Evolutionary conservation across 2,329 filamentous ascomycete species (phyloP).

Genomic region (Penicillium crustosum): DNA sequence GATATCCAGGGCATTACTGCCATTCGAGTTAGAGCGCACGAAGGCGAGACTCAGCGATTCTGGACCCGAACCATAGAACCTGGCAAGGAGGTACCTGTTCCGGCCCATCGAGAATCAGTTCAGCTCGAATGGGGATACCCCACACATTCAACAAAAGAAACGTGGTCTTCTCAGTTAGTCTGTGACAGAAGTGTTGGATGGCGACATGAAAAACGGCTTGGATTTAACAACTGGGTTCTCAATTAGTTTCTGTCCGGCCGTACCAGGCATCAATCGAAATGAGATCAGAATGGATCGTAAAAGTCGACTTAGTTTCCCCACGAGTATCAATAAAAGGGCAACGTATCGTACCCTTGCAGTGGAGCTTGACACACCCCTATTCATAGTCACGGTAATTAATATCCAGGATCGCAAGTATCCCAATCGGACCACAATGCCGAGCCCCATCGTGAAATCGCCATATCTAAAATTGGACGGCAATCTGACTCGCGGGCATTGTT

Average conservation of each 20-base stretch:
- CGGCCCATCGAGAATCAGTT: not conserved
- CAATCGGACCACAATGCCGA: constrained; percentile 18
- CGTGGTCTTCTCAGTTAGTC: not conserved
- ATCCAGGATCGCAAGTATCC: not conserved
- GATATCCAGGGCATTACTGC: not conserved
- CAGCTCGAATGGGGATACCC: not conserved
- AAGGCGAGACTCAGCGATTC: not conserved
- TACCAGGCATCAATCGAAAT: not conserved
- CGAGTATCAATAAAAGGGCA: not conserved
- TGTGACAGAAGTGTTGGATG: not conserved
- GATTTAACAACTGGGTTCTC: not conserved
- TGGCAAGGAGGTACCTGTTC: not conserved
- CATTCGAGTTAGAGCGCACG: not conserved
- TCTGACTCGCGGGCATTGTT: constrained; percentile 21
- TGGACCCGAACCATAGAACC: not conserved
- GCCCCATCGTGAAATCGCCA: not conserved
- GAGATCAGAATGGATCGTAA: not conserved
- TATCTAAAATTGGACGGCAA: constrained; percentile 1
- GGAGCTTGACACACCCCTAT: no score
- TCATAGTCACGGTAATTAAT: not conserved
- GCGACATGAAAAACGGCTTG: not conserved
- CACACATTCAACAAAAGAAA: not conserved
- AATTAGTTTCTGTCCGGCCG: not conserved
- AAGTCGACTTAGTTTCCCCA: not conserved
- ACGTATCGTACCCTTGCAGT: not conserved